Evolutionary conservation across 257 asterid genomes (phyloP).

Genomic region (Solanum chmielewskii): DNA sequence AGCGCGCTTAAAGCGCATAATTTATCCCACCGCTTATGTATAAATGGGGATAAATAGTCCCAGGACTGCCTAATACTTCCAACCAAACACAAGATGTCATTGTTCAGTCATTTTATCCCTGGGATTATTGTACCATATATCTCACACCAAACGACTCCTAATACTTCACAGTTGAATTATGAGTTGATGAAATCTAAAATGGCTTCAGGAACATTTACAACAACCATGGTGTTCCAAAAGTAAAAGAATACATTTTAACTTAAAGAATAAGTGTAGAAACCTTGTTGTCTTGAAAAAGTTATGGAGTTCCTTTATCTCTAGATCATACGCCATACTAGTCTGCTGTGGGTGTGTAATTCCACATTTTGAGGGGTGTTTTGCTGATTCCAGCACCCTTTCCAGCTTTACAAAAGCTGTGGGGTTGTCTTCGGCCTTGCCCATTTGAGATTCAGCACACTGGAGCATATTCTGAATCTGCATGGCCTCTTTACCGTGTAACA

Average conservation of each 20-base stretch:
- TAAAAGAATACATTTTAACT: neutral
- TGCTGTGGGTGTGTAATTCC: neutral
- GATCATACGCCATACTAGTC: neutral
- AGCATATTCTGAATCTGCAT: neutral
- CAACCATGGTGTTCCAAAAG: neutral
- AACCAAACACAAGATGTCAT: too few species aligned
- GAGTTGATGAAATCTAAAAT: neutral
- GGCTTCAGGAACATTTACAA: neutral
- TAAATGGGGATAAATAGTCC: too few species aligned
- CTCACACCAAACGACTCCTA: neutral
- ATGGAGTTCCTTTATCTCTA: neutral
- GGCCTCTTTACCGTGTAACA: neutral
- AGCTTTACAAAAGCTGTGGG: neutral
- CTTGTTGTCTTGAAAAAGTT: neutral
- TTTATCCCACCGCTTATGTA: too few species aligned
- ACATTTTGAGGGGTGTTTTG: neutral
- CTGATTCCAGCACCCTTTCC: neutral
- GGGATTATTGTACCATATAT: too few species aligned
- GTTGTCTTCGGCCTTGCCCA: neutral
- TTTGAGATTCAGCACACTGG: neutral
- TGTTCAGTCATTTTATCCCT: too few species aligned
- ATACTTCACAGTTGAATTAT: neutral
- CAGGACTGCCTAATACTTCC: too few species aligned
- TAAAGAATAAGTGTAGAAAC: neutral
- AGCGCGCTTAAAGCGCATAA: too few species aligned